Base-by-base conservation (phyloP, 306 rosid genomes). In the Dryas octopetala region DNA sequence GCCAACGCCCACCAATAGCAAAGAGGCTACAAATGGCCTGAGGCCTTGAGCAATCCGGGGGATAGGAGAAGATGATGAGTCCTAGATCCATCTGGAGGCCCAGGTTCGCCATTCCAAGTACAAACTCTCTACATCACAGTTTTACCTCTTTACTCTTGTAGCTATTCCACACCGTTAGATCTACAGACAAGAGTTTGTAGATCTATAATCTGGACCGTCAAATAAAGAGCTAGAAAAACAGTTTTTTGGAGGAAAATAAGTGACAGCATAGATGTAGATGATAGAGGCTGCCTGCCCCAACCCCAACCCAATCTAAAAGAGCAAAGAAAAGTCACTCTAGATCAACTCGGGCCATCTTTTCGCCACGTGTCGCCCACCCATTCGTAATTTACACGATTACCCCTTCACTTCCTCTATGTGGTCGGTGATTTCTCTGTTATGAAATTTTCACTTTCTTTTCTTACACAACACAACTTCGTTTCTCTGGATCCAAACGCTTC, bases 401-500 rank as follows among this genome's bases (percentile, higher is more conserved):
- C 74, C 61, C 32, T 26, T 53, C 40, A 5, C 66, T 46, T 76
- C 75, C 12, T 51, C 64, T 71, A 75, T 62, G 43, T 48, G 15
- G 52, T 62, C 68, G 58, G 74, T 67, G 76, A 66, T 65, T 54
- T 53, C 40, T 73, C 15, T 62, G 49, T 73, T 17, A 5, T 1
- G 64, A 59, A 43, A 17, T 28, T 71, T 66, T 44, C 74, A 46
- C 73, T 66, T 72, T 66, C 73, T 64, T 55, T 67, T 79, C 86
- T 70, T 45, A 57, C 76, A 50, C 65, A 74, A 43, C 68, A 15
- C 64, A 10, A 8, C 57, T 72, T 57, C 14, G 71, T 45, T 44
- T 73, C 79, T 73, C 40, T 68, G 51, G 79, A 84, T 81, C 86
- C 83, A 70, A 70, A 43, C 26, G n/a, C 23, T 9, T 63, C 50